Evolutionary conservation across 179 eudicot genomes (phyloP).

Genomic region (Silene vulgaris): DNA sequence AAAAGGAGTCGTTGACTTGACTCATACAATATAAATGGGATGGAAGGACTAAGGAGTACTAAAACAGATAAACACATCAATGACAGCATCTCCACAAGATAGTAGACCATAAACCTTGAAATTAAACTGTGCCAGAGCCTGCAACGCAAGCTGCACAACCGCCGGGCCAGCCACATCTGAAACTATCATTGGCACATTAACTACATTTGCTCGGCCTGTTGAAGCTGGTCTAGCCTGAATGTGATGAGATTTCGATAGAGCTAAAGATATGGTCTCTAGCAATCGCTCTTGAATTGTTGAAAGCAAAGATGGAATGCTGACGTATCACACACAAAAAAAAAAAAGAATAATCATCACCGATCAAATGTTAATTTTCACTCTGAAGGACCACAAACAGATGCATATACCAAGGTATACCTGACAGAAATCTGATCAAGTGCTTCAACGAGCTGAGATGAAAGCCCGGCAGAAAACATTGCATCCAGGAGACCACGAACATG

Average conservation of each 20-base stretch:
- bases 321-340: constrained; percentile 16
- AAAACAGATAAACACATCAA: neutral
- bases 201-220: constrained; percentile 40
- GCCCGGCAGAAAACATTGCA: constrained; percentile 87
- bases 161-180: constrained; percentile 68
- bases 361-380: neutral
- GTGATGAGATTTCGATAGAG: constrained; percentile 63
- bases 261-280: constrained; percentile 64
- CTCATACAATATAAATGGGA: neutral
- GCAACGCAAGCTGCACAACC: constrained; percentile 85
- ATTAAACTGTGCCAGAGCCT: constrained; percentile 80
- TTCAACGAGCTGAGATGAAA: constrained; percentile 70
- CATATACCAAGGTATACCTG: constrained; percentile 42
- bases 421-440: constrained; percentile 69
- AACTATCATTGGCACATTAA: constrained; percentile 41
- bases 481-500: constrained; percentile 82
- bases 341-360: neutral
- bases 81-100: constrained; percentile 13
- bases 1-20: neutral
- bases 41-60: neutral
- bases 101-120: constrained; percentile 59
- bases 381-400: constrained; percentile 5
- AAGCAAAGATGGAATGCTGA: constrained; percentile 83
- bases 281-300: constrained; percentile 77
- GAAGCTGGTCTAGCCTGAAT: constrained; percentile 53